Evolutionary conservation across 140 eudicot species (phyloP).

Genomic region (Oenanthe javanica): DNA sequence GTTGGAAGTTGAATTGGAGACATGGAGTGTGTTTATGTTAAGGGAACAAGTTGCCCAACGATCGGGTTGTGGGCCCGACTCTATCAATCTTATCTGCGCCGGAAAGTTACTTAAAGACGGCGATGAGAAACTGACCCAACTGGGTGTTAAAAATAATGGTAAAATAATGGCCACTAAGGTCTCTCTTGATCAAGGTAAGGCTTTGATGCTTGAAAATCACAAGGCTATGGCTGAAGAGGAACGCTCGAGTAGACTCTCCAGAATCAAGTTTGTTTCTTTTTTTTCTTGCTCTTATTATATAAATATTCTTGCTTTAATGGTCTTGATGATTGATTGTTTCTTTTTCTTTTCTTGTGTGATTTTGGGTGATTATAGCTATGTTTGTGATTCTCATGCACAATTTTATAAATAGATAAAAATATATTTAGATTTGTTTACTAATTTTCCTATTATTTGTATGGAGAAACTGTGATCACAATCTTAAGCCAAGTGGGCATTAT

Average conservation of each 20-base stretch:
- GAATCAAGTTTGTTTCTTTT: conserved; percentile 52
- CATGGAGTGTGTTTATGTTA: conserved; percentile 66
- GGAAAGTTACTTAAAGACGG: conserved; percentile 63
- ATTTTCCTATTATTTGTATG: neutral
- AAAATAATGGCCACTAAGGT: conserved; percentile 61
- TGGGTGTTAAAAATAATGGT: conserved; percentile 65
- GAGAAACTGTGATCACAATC: neutral
- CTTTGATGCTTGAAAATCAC: conserved; percentile 12
- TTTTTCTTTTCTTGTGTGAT: neutral
- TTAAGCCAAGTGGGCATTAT: neutral
- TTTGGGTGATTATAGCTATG: neutral
- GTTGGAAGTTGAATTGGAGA: conserved; percentile 55
- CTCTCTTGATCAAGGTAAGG: conserved; percentile 56
- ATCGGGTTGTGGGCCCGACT: conserved; percentile 30
- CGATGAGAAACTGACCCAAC: conserved; percentile 43
- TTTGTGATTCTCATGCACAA: too few species aligned
- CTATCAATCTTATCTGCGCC: conserved; percentile 63
- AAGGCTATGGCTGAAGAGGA: conserved; percentile 76
- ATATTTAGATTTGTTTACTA: neutral
- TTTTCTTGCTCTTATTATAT: neutral
- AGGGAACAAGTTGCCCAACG: conserved; percentile 51
- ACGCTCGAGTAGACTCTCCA: conserved; percentile 45
- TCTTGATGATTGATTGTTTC: neutral
- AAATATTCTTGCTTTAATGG: neutral
- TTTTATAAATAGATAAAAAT: too few species aligned